Conservation (phyloP, 495 filamentous ascomycete species). For the Aspergillus indologenus region DNA sequence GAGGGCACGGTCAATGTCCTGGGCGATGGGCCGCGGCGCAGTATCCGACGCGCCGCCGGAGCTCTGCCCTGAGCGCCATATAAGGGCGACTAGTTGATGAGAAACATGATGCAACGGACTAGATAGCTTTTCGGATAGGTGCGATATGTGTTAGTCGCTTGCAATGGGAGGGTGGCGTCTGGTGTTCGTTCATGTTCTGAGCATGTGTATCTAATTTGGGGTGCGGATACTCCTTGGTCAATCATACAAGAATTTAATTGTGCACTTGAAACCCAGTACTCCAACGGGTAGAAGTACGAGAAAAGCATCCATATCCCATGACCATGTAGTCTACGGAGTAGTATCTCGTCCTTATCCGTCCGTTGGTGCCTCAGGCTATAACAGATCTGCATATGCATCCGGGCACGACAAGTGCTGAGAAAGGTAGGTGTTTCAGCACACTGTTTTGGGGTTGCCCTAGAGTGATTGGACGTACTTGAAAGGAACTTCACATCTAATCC, state of each 20-base stretch:
- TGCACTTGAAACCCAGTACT: too few relatives aligned
- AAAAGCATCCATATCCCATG: too few relatives aligned
- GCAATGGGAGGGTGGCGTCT: constrained; percentile 5
- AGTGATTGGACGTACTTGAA: too few relatives aligned
- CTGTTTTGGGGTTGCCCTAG: too few relatives aligned
- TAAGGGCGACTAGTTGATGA: constrained; percentile 16
- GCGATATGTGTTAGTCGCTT: constrained; percentile 3
- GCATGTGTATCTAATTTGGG: constrained; percentile 1
- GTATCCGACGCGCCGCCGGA: constrained; percentile 72
- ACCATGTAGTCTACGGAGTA: too few relatives aligned
- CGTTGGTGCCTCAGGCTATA: too few relatives aligned
- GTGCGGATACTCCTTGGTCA: neutral
- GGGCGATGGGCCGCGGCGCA: constrained; percentile 82
- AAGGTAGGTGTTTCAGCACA: too few relatives aligned
- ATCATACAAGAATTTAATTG: neutral
- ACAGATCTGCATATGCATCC: too few relatives aligned
- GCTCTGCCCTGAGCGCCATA: constrained; percentile 19
- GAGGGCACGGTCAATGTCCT: constrained; percentile 79
- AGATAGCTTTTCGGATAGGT: constrained; percentile 18
- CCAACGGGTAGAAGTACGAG: too few relatives aligned
- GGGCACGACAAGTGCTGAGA: too few relatives aligned
- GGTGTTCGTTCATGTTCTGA: constrained; percentile 8
- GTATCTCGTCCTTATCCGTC: too few relatives aligned
- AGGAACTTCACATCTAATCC: too few relatives aligned
- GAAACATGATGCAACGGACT: constrained; percentile 24